Evolutionary conservation across 345 rosid species (phyloP).

Genomic region (Cardamine chenopodiifolia): DNA sequence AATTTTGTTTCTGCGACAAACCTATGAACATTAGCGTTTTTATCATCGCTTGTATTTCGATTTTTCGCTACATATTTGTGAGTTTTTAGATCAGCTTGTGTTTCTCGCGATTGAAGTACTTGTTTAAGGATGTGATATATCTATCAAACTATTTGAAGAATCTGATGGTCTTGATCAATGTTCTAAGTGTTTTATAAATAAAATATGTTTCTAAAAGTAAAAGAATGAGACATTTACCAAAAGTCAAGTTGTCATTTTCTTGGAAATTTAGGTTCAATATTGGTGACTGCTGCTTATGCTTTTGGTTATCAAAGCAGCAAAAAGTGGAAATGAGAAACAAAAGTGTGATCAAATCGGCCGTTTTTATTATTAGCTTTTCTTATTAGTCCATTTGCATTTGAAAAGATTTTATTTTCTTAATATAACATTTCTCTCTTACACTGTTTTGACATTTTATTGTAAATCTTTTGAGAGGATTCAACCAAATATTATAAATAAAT

Average conservation of each 20-base stretch:
- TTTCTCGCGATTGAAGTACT: background rate
- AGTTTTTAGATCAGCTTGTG: constrained; percentile 12
- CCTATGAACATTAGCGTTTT: constrained; percentile 20
- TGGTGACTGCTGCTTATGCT: constrained; percentile 21
- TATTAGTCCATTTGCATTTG: background rate
- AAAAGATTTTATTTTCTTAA: background rate
- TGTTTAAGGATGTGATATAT: constrained; percentile 27
- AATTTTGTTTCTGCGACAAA: constrained; percentile 17
- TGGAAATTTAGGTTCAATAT: constrained; percentile 19
- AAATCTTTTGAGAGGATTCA: background rate
- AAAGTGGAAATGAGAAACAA: constrained; percentile 17
- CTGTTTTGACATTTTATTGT: background rate
- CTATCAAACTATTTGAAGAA: constrained; percentile 21
- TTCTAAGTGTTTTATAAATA: background rate
- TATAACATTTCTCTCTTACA: background rate
- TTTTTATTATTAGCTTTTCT: background rate
- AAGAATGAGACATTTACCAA: background rate
- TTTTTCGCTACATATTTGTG: background rate
- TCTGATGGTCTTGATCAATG: background rate
- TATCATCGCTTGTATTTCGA: constrained; percentile 18
- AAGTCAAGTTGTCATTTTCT: constrained; percentile 21
- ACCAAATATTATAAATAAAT: background rate
- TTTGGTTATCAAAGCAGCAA: constrained; percentile 15
- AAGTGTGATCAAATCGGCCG: constrained; percentile 10
- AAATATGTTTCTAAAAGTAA: constrained; percentile 11